These are phyloP conservation scores for Mucor racemosus DNA, from an alignment of 371 early-diverging fungal genomes.

Conservation along the genomic window DNA sequence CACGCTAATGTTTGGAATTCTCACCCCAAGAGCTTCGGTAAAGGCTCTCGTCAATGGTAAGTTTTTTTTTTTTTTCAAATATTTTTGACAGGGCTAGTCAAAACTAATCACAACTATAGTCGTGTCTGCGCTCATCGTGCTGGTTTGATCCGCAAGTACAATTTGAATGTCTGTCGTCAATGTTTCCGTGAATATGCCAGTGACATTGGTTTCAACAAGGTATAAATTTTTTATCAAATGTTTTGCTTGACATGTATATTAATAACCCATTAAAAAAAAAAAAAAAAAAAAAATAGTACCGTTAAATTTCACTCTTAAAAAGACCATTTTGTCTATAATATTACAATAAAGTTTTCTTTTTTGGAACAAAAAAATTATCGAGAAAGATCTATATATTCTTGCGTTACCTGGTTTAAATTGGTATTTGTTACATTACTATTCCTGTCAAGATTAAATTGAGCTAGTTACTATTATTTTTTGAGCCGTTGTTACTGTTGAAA, in stretches of 20 bases:
- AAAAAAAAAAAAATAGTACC: too few species aligned
- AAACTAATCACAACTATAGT: conserved; percentile 51
- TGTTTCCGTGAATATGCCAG: conserved; percentile 99
- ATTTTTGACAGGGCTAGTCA: background rate
- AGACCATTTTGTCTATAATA: background rate
- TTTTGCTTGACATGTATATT: too few species aligned
- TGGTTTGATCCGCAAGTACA: conserved; percentile 99
- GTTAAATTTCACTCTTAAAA: too few species aligned
- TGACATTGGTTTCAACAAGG: conserved; percentile 87
- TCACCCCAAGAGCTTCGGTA: conserved; percentile 95
- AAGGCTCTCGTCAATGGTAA: conserved; percentile 97
- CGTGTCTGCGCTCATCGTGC: conserved; percentile 98
- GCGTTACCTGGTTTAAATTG: conserved; percentile 3
- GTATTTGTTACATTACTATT: background rate
- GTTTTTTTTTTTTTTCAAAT: background rate
- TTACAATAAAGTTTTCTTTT: conserved; percentile 1
- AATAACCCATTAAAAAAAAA: too few species aligned
- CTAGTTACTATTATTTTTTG: too few species aligned
- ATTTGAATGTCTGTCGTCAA: conserved; percentile 99
- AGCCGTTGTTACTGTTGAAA: too few species aligned
- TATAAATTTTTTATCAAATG: background rate
- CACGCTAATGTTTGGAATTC: conserved; percentile 97
- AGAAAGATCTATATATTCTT: background rate
- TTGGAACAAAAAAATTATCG: background rate
- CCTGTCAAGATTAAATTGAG: too few species aligned